These are phyloP conservation scores for Pisolithus microcarpus DNA, from an alignment of 768 basidiomycete species.

Conservation along the genomic window DNA sequence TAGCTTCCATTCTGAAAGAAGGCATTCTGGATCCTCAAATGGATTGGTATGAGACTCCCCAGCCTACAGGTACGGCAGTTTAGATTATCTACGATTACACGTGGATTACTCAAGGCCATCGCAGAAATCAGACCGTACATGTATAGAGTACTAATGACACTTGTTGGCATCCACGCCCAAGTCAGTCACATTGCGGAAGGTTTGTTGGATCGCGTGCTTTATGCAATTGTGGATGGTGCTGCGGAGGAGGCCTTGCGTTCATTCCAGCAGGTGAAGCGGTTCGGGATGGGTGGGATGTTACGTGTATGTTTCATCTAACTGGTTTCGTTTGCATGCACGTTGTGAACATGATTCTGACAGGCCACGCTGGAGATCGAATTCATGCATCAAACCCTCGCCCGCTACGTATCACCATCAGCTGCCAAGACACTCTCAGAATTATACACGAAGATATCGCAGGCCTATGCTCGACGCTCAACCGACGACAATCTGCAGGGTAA, in stretches of 20 bases:
- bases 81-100: not conserved
- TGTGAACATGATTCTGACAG: slow-evolving; percentile 33
- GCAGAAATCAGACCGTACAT: slow-evolving; percentile 93
- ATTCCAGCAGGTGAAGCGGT: slow-evolving; percentile 84
- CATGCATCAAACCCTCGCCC: slow-evolving; percentile 90
- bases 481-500: slow-evolving; percentile 83
- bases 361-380: slow-evolving; percentile 99
- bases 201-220: slow-evolving; percentile 76
- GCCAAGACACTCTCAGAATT: slow-evolving; percentile 83
- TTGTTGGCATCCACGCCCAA: slow-evolving; percentile 90
- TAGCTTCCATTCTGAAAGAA: slow-evolving; percentile 59
- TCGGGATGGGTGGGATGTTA: slow-evolving; percentile 99
- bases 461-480: slow-evolving; percentile 78
- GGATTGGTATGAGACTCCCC: slow-evolving; percentile 93
- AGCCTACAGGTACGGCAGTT: slow-evolving; percentile 68
- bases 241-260: slow-evolving; percentile 77
- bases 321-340: not conserved
- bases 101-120: slow-evolving; percentile 1
- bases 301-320: slow-evolving; percentile 40
- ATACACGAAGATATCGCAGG: slow-evolving; percentile 91
- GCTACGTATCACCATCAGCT: slow-evolving; percentile 77
- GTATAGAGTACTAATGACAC: slow-evolving; percentile 78
- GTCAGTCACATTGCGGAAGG: slow-evolving; percentile 73
- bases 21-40: slow-evolving; percentile 77
- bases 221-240: slow-evolving; percentile 73